Percentiles rank a stretch among this genome's conserved stretches.
phyloP scores from a whole-genome alignment of 2,329 filamentous ascomycete genomes.

The Fusarium albidum region DNA sequence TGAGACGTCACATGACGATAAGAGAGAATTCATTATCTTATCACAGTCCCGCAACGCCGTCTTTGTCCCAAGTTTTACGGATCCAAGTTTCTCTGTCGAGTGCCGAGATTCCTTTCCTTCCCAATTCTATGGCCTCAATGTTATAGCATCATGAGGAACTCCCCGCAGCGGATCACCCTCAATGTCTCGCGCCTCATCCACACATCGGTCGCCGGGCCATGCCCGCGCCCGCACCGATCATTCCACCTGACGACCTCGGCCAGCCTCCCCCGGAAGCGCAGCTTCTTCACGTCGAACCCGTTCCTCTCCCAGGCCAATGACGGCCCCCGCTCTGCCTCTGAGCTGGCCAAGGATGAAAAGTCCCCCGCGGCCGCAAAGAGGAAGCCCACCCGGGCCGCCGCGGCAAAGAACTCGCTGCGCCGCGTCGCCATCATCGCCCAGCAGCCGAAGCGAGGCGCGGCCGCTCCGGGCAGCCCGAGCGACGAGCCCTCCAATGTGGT shows the following conservation, averaged over 20 bases:
- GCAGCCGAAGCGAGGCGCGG: conserved; percentile 51
- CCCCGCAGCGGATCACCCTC: conserved; percentile 44
- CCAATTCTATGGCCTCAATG: conserved; percentile 32
- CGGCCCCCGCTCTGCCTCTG: conserved; percentile 36
- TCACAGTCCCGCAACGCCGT: conserved; percentile 7
- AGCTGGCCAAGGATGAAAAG: conserved; percentile 30
- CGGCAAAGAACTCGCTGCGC: conserved; percentile 77
- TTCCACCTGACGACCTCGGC: conserved; percentile 58
- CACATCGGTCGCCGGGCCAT: conserved; percentile 37
- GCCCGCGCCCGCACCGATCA: conserved; percentile 43
- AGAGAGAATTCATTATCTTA: conserved; percentile 27
- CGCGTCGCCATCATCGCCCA: conserved; percentile 89
- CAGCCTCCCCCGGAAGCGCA: conserved; percentile 61
- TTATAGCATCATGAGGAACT: conserved; percentile 44
- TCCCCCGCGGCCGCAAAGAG: conserved; percentile 48
- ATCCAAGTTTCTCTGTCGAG: neutral
- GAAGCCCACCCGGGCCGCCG: conserved; percentile 54
- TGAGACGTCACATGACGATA: conserved; percentile 38
- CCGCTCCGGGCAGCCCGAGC: conserved; percentile 35
- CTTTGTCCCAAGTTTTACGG: conserved; percentile 5
- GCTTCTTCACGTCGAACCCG: conserved; percentile 73
- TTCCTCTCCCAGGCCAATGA: conserved; percentile 55
- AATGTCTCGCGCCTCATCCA: conserved; percentile 43
- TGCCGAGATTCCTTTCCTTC: neutral
- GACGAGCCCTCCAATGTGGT: conserved; percentile 56